Percentiles rank a stretch among this genome's conserved stretches.
phyloP scores from a whole-genome alignment of 768 basidiomycete species.

The Clathrus columnatus region DNA sequence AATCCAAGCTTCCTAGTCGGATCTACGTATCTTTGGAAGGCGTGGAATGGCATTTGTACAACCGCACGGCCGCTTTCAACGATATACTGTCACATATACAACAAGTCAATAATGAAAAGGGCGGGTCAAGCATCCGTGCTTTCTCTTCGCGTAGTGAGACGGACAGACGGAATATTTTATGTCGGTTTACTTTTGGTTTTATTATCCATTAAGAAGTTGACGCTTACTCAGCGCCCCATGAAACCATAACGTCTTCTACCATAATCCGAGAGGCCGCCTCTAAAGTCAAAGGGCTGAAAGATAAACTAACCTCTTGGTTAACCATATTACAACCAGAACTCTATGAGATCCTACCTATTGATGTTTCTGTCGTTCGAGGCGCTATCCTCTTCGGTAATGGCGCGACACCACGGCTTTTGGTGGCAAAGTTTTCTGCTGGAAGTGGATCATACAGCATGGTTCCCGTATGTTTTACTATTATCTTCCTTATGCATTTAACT shows the following conservation, averaged over 20 bases:
- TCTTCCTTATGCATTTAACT: conserved; percentile 8
- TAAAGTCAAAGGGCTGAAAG: neutral
- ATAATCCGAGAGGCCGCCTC: neutral
- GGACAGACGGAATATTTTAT: neutral
- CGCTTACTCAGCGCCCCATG: neutral
- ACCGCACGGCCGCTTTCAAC: conserved; percentile 83
- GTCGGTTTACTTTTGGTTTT: neutral
- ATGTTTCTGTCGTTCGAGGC: conserved; percentile 68
- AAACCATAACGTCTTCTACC: neutral
- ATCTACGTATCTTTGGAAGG: conserved; percentile 76
- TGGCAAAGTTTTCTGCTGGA: conserved; percentile 71
- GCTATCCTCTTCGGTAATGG: conserved; percentile 79
- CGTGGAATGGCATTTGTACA: conserved; percentile 89
- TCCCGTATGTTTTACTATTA: conserved; percentile 38
- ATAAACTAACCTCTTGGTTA: conserved; percentile 32
- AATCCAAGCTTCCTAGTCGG: conserved; percentile 56
- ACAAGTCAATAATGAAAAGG: conserved; percentile 30
- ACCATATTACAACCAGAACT: conserved; percentile 64
- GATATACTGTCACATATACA: conserved; percentile 74
- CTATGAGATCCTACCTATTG: conserved; percentile 80
- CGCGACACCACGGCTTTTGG: conserved; percentile 74
- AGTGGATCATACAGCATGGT: conserved; percentile 76
- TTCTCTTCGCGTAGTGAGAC: conserved; percentile 1
- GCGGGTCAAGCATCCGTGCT: conserved; percentile 31
- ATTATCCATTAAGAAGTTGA: neutral